Evolutionary conservation across 768 basidiomycete species (phyloP).

Genomic region (Trametes cinnabarina): DNA sequence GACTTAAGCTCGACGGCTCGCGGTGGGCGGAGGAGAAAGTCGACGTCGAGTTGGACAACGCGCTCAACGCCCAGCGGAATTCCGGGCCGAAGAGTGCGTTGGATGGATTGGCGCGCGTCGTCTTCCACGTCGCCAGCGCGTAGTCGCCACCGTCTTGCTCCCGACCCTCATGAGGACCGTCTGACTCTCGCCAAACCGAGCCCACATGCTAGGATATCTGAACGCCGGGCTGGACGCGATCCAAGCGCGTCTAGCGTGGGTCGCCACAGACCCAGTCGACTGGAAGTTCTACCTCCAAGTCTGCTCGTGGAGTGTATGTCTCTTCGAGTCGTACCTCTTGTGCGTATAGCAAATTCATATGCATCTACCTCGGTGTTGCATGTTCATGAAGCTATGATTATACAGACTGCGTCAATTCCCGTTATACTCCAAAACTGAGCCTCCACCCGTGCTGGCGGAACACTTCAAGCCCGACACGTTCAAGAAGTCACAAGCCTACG

Average conservation of each 20-base stretch:
- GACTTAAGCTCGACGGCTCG: too few species aligned
- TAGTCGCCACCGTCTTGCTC: too few species aligned
- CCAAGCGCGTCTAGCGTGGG: constrained; percentile 66
- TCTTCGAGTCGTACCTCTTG: constrained; percentile 88
- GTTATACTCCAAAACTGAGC: constrained; percentile 71
- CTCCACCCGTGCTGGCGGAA: constrained; percentile 64
- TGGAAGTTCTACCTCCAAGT: constrained; percentile 82
- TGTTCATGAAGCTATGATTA: not conserved
- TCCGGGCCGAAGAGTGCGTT: too few species aligned
- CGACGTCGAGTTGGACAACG: too few species aligned
- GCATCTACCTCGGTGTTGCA: not conserved
- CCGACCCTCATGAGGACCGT: too few species aligned
- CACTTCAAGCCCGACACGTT: constrained; percentile 74
- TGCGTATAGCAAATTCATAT: constrained; percentile 29
- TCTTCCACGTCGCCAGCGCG: too few species aligned
- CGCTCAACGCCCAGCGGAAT: too few species aligned
- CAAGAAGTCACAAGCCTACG: constrained; percentile 88
- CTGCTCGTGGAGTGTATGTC: constrained; percentile 73
- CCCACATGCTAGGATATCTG: constrained; percentile 24
- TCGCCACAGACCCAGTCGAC: constrained; percentile 67
- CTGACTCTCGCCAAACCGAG: too few species aligned
- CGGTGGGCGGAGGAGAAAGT: too few species aligned
- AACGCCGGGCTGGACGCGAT: constrained; percentile 42
- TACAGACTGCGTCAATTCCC: constrained; percentile 78
- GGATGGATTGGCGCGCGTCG: too few species aligned